Percentiles rank a stretch among this genome's conserved stretches.
These are phyloP conservation scores for Senecio squalidus DNA, from an alignment of 140 eudicot species.

Conservation along the genomic window DNA sequence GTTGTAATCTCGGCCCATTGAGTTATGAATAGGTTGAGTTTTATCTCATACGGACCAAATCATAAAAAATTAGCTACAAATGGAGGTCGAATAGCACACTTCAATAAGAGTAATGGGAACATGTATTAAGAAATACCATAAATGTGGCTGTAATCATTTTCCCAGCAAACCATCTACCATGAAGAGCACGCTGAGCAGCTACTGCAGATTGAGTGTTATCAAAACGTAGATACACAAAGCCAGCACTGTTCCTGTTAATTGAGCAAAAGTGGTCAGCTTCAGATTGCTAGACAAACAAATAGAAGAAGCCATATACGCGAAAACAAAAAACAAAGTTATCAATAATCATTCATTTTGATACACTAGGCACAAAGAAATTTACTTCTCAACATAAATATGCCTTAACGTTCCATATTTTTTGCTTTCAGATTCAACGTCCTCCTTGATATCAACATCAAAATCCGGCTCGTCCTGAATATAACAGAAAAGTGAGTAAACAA, in stretches of 20 bases:
- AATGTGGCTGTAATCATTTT: conserved; percentile 88
- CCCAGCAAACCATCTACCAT: conserved; percentile 97
- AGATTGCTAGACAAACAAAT: not conserved
- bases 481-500: not conserved
- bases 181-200: conserved; percentile 75
- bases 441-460: conserved; percentile 82
- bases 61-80: not conserved
- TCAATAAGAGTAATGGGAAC: no score
- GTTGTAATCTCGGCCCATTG: not conserved
- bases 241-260: conserved; percentile 58
- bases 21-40: not conserved
- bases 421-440: conserved; percentile 77
- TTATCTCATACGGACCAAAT: no score
- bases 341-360: not conserved
- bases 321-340: not conserved
- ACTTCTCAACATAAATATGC: conserved; percentile 83
- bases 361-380: conserved; percentile 19
- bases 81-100: no score
- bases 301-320: not conserved
- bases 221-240: conserved; percentile 74
- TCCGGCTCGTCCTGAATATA: conserved; percentile 66
- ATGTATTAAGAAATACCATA: conserved; percentile 44
- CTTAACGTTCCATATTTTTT: conserved; percentile 57
- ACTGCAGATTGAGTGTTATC: conserved; percentile 61
- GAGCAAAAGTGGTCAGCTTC: conserved; percentile 11